Conservation (phyloP, 148 eudicot genomes). For the Vaccinium corymbosum region DNA sequence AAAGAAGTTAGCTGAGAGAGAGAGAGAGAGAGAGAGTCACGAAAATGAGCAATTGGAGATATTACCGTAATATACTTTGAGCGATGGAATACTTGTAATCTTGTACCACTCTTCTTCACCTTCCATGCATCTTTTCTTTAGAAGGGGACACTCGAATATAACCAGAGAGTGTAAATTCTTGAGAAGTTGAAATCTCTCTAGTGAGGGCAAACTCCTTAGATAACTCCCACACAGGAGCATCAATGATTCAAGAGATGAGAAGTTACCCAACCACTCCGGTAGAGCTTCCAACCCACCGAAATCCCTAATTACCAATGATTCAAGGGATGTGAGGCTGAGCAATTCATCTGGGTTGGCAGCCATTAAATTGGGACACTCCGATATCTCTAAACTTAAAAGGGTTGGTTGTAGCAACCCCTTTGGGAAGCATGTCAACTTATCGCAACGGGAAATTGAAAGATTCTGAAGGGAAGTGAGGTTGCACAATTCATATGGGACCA, state of each 20-base stretch:
- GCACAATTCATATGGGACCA: neutral
- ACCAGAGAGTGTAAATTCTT: too few relatives aligned
- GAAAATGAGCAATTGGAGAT: neutral
- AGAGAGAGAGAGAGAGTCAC: neutral
- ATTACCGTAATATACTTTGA: neutral
- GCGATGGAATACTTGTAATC: too few relatives aligned
- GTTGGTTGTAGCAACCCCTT: neutral
- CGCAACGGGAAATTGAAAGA: rapidly evolving
- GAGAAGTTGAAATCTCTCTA: too few relatives aligned
- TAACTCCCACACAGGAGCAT: too few relatives aligned
- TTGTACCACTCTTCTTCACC: neutral
- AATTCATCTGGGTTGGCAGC: neutral
- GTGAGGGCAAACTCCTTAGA: too few relatives aligned
- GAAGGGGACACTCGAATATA: neutral
- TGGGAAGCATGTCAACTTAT: neutral
- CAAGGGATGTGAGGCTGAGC: neutral
- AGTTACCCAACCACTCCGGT: too few relatives aligned
- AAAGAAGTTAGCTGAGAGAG: neutral
- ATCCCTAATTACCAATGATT: too few relatives aligned
- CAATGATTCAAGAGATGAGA: too few relatives aligned
- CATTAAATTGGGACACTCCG: rapidly evolving
- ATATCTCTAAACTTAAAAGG: neutral
- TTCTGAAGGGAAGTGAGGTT: neutral
- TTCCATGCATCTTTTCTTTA: neutral
- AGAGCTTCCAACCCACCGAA: too few relatives aligned